Conservation (phyloP, 2,329 filamentous ascomycete species). For the Xylariaceae sp. region DNA sequence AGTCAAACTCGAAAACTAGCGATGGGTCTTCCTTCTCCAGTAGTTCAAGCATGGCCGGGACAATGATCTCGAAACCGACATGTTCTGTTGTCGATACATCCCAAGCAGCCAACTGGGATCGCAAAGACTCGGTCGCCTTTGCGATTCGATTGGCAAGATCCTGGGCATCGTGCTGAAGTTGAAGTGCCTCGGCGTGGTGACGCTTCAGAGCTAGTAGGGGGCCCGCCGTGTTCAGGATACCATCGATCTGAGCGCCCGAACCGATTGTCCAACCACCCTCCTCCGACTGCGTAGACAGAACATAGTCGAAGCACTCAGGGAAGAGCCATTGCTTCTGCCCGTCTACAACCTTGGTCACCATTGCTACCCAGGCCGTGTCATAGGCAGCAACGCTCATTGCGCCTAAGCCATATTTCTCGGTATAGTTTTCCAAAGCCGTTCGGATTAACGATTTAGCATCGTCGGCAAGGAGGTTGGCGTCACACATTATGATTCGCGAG, state of each 20-base stretch:
- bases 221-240: conserved; percentile 35
- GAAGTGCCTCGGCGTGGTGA: conserved; percentile 20
- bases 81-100: conserved; percentile 29
- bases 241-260: conserved; percentile 30
- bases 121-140: conserved; percentile 21
- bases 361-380: conserved; percentile 37
- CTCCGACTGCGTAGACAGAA: conserved; percentile 28
- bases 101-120: conserved; percentile 27
- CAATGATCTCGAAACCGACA: conserved; percentile 37
- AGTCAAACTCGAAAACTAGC: conserved; percentile 30
- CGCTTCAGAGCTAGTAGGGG: conserved; percentile 32
- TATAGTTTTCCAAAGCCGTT: conserved; percentile 18
- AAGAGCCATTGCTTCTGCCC: conserved; percentile 30
- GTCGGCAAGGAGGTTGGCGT: conserved; percentile 16
- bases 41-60: conserved; percentile 32
- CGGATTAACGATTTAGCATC: conserved; percentile 22
- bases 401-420: conserved; percentile 24
- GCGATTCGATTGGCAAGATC: conserved; percentile 20
- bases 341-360: conserved; percentile 25
- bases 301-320: conserved; percentile 32
- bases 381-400: conserved; percentile 31
- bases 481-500: conserved; percentile 9
- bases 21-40: conserved; percentile 26
- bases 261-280: conserved; percentile 30
- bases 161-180: conserved; percentile 10